These are phyloP conservation scores for Dothidotthia symphoricarpi DNA, from an alignment of 2,329 filamentous ascomycete genomes.

Conservation along the genomic window DNA sequence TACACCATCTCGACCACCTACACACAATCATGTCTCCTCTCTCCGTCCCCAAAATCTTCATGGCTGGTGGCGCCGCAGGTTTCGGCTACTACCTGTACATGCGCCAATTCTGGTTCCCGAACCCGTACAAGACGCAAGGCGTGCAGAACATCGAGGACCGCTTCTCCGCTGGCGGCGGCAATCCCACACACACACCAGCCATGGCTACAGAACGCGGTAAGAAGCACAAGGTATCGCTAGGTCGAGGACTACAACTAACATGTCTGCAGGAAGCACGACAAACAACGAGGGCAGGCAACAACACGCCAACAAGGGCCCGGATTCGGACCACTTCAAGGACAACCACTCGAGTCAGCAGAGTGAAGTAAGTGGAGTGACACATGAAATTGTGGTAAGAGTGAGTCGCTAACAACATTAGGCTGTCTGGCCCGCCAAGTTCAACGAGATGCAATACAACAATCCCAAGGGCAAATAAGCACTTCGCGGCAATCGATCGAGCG, in stretches of 20 bases:
- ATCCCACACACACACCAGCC: constrained; percentile 34
- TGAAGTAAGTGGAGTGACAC: constrained; percentile 17
- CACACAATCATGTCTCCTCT: constrained; percentile 27
- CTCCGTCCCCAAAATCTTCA: constrained; percentile 40
- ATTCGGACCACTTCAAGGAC: constrained; percentile 27
- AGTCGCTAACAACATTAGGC: constrained; percentile 11
- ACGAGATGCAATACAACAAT: constrained; percentile 34
- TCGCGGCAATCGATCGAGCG: background rate
- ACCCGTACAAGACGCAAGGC: constrained; percentile 39
- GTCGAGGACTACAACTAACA: constrained; percentile 1
- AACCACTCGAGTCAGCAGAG: constrained; percentile 28
- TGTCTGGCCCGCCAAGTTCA: constrained; percentile 33
- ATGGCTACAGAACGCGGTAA: constrained; percentile 29
- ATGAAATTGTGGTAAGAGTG: no score
- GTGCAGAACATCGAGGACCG: constrained; percentile 38
- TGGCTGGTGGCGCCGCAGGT: constrained; percentile 38
- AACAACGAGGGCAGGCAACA: constrained; percentile 26
- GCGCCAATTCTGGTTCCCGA: constrained; percentile 41
- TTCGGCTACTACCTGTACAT: constrained; percentile 40
- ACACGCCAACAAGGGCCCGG: constrained; percentile 27
- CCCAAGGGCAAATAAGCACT: constrained; percentile 35
- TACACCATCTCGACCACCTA: background rate
- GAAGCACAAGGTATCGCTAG: constrained; percentile 3
- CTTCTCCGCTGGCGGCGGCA: constrained; percentile 33
- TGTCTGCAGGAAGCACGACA: constrained; percentile 17